Percentiles rank a stretch among this genome's conserved stretches.
Evolutionary conservation across 2,329 filamentous ascomycete species (phyloP).

Genomic region (Aureobasidium uvarum): DNA sequence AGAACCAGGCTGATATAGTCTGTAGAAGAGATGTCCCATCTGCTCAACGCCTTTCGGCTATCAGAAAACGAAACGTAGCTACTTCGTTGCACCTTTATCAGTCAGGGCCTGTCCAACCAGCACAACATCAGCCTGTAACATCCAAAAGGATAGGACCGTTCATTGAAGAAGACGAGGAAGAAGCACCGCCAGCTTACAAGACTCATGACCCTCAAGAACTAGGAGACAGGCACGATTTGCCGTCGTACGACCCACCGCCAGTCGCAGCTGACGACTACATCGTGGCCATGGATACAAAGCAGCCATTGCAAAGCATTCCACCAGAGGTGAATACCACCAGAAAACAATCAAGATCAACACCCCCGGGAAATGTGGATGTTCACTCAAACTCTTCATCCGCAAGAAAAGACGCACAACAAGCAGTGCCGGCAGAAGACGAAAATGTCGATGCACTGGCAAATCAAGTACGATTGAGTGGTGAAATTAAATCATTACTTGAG

Average conservation of each 20-base stretch:
- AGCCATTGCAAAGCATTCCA: conserved; percentile 35
- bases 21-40: conserved; percentile 26
- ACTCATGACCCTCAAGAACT: not conserved
- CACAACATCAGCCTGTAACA: not conserved
- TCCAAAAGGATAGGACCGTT: conserved; percentile 30
- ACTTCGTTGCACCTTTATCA: conserved; percentile 33
- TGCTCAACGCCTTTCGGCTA: conserved; percentile 36
- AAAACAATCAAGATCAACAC: conserved; percentile 15
- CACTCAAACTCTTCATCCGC: not conserved
- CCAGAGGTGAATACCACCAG: conserved; percentile 33
- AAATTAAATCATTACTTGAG: conserved; percentile 24
- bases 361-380: not conserved
- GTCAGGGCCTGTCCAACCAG: not conserved
- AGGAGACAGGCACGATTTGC: not conserved
- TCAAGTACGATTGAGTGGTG: conserved; percentile 13
- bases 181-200: not conserved
- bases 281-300: not conserved
- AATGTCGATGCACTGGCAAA: not conserved
- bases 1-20: conserved; percentile 9
- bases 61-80: conserved; percentile 35
- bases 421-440: not conserved
- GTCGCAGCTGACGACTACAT: not conserved
- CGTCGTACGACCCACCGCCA: not conserved
- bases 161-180: conserved; percentile 35
- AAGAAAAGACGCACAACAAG: not conserved